These are phyloP conservation scores for Chenopodium berlandieri DNA, from an alignment of 148 eudicot genomes.

Conservation along the genomic window DNA sequence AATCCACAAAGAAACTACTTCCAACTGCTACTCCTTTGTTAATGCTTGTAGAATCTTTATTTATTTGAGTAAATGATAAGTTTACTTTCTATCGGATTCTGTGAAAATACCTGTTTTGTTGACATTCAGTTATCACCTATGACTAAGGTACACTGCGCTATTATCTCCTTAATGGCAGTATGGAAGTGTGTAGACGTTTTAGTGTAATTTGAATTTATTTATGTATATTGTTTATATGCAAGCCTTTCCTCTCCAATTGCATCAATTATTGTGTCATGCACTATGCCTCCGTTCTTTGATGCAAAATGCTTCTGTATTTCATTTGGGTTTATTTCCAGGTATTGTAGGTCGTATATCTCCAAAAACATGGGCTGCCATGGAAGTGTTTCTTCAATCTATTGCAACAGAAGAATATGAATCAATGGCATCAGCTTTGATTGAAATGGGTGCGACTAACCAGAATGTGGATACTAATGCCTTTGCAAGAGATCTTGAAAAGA, in stretches of 20 bases:
- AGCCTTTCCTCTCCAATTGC: neutral
- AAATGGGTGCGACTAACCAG: slow-evolving; percentile 89
- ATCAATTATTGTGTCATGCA: neutral
- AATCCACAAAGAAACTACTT: too few relatives aligned
- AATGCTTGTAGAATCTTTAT: neutral
- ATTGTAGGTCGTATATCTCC: slow-evolving; percentile 98
- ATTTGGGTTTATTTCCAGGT: slow-evolving; percentile 40
- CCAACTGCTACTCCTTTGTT: neutral
- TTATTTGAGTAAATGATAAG: neutral
- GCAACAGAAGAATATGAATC: slow-evolving; percentile 78
- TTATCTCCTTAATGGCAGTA: neutral
- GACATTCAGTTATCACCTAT: neutral
- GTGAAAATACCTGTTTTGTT: neutral
- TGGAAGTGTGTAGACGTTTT: neutral
- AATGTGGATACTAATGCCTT: slow-evolving; percentile 77
- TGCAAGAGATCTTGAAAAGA: slow-evolving; percentile 77
- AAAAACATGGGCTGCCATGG: slow-evolving; percentile 93
- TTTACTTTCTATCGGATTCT: neutral
- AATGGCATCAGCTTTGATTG: slow-evolving; percentile 87
- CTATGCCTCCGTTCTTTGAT: neutral
- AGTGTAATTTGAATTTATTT: neutral
- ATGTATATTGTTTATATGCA: neutral
- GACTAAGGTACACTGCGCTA: neutral
- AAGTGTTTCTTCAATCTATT: slow-evolving; percentile 73
- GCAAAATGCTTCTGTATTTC: neutral